Base-by-base conservation (phyloP, 2,329 filamentous ascomycete species). In the Phyllosticta ampelicida region DNA sequence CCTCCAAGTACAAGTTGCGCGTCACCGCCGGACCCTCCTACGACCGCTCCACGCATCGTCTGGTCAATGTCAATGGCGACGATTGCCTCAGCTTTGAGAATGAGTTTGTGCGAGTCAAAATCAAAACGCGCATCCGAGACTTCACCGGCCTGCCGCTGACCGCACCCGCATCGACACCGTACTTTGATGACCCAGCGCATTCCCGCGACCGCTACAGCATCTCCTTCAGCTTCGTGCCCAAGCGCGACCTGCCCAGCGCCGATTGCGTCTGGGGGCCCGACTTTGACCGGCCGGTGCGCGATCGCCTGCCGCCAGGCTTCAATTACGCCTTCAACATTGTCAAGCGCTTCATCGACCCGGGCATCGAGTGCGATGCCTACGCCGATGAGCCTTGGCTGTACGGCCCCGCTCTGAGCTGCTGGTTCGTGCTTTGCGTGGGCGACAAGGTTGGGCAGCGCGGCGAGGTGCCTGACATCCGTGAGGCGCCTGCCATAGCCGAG, bases 21-120 rank as follows among this genome's bases (percentile, higher is more conserved):
- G 67, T 72, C n/a, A 71, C 70, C 8, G 67, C 69, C 2, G 71
- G 71, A 19, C 66, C 70, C 11, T 65, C 67, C 0, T 71, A 72
- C 58, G 63, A 70, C 55, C 26, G 63, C 3, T 64, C 63, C 1
- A 68, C 67, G 0, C 71, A 73, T 61, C 55, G 55, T 4, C 62
- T 66, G 49, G 64, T 73, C 28, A 61, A 65, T 18, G 70, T 72
- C 44, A 73, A 73, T 56, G 63, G 66, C 51, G 19, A 26, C 28
- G 57, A 65, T 1, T 58, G 65, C 8, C 65, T 64, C 18, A 28
- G 59, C 16, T 63, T 73, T 53, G 64, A 68, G 19, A 68, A 67
- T 52, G 61, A 65, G 16, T 30, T 68, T 49, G 65, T 70, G 59
- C 66, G 64, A 6, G 67, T 65, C 53, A 70, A 62, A 59, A 61